phyloP scores from a whole-genome alignment of 1,139 yeast genomes.

The Meyerozyma carpophila region DNA sequence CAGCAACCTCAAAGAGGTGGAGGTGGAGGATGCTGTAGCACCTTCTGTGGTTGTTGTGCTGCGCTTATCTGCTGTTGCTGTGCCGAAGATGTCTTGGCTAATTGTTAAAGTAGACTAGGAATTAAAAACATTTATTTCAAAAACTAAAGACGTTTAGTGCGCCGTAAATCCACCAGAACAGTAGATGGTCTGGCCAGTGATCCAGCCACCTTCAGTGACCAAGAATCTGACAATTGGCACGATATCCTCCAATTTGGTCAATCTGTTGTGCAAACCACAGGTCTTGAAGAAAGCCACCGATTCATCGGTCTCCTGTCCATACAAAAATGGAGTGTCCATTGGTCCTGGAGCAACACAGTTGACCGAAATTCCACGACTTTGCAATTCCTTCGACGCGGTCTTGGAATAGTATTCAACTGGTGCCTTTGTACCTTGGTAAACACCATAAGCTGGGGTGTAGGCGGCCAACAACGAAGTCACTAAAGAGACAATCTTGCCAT shows the following conservation, averaged over 20 bases:
- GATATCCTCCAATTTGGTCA: conserved; percentile 56
- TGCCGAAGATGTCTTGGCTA: conserved; percentile 23
- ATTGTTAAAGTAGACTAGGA: neutral
- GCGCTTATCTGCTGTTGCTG: conserved; percentile 43
- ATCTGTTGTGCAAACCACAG: conserved; percentile 40
- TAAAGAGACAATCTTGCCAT: conserved; percentile 51
- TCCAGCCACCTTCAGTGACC: conserved; percentile 64
- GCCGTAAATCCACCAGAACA: conserved; percentile 67
- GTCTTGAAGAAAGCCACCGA: conserved; percentile 53
- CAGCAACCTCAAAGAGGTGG: conserved; percentile 27
- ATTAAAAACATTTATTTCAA: neutral
- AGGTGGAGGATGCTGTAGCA: conserved; percentile 18
- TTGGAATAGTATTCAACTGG: conserved; percentile 57
- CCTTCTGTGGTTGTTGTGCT: conserved; percentile 40
- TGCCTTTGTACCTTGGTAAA: conserved; percentile 59
- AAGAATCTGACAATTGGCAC: conserved; percentile 59
- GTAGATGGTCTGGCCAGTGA: conserved; percentile 64
- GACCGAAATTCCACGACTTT: conserved; percentile 43
- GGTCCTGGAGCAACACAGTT: conserved; percentile 67
- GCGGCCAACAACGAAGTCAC: conserved; percentile 67
- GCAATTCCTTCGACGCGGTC: conserved; percentile 54
- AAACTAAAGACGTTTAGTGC: conserved; percentile 15
- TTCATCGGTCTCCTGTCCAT: conserved; percentile 51
- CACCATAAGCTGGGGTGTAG: conserved; percentile 51
- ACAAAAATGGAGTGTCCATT: conserved; percentile 67